Evolutionary conservation across 1,139 yeast genomes (phyloP), one percentile per base, ranked within the genome.

Genomic region (Saccharomycopsis crataegensis): DNA sequence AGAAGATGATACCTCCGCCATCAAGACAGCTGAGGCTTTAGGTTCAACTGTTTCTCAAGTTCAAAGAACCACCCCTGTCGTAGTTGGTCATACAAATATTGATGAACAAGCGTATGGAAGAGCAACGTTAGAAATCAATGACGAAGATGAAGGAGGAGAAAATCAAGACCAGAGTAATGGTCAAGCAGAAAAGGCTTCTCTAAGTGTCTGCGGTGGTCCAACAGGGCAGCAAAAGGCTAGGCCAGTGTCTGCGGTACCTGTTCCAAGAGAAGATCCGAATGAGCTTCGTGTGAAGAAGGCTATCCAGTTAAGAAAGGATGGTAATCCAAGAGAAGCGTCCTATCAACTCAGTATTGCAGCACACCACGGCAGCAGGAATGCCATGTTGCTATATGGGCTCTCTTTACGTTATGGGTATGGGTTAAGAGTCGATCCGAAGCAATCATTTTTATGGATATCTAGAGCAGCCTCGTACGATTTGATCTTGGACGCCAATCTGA

Each of bases 401-500:
- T 85, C 93, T 0, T 67, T 86, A 37, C 72, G 86, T 54, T 73
- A 77, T 55, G 95, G 94, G 0, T 82, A 82, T 67, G 95, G 95
- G 0, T 81, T 83, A 14, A 74, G 79, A 34, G 77, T 75, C 57
- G 83, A 83, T 64, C 77, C 79, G 48, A 63, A 69, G 12, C 78
- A 76, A 53, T 79, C 90, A 1, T 72, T 83, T 46, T 70, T 73
- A 56, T 85, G 90, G 87, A 70, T 87, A 5, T 75, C 79, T 59
- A 67, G 65, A 53, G 80, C 83, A 0, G 75, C 74, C 28, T 69
- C 67, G 6, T 60, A 70, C 28, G 63, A 63, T 36, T 63, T 65
- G 3, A 61, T 61, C 46, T 56, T 62, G 11, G 55, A 60, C 1
- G 65, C 65, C 34, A 61, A 66, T 4, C 59, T 65, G 47, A 52